These are phyloP conservation scores for Delonix regia DNA, from an alignment of 306 rosid species.

Conservation along the genomic window DNA sequence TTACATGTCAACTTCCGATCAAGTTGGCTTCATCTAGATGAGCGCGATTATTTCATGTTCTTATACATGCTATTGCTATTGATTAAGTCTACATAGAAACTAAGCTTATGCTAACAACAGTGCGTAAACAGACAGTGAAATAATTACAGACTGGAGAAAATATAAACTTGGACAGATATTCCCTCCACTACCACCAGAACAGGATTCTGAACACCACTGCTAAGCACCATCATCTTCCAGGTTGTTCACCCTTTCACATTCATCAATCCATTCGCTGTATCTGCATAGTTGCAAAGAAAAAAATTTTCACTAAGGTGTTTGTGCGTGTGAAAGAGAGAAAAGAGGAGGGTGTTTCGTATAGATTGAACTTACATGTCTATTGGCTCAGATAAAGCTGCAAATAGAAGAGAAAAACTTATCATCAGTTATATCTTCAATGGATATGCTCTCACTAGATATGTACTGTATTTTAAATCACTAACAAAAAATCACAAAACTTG, in stretches of 20 bases:
- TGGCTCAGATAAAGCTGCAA: slow-evolving; percentile 82
- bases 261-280: slow-evolving; percentile 97
- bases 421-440: slow-evolving; percentile 18
- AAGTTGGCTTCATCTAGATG: slow-evolving; percentile 20
- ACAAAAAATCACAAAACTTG: background rate
- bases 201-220: slow-evolving; percentile 8
- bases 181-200: background rate
- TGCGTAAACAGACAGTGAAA: slow-evolving; percentile 32
- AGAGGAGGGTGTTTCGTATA: background rate
- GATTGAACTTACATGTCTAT: slow-evolving; percentile 76
- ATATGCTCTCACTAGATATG: background rate
- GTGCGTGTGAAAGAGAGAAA: background rate
- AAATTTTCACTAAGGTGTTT: background rate
- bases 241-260: slow-evolving; percentile 86
- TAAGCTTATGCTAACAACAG: slow-evolving; percentile 13
- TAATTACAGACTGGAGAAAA: slow-evolving; percentile 10
- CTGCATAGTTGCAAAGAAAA: slow-evolving; percentile 51
- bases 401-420: background rate
- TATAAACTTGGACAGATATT: slow-evolving; percentile 4
- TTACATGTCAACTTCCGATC: slow-evolving; percentile 10
- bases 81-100: background rate
- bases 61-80: slow-evolving; percentile 28
- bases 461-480: background rate
- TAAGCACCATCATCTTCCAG: slow-evolving; percentile 76
- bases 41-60: slow-evolving; percentile 27